Percentiles rank a stretch among this genome's conserved stretches.
Conservation (phyloP, 2,329 filamentous ascomycete species). For the Calonectria henricotiae region DNA sequence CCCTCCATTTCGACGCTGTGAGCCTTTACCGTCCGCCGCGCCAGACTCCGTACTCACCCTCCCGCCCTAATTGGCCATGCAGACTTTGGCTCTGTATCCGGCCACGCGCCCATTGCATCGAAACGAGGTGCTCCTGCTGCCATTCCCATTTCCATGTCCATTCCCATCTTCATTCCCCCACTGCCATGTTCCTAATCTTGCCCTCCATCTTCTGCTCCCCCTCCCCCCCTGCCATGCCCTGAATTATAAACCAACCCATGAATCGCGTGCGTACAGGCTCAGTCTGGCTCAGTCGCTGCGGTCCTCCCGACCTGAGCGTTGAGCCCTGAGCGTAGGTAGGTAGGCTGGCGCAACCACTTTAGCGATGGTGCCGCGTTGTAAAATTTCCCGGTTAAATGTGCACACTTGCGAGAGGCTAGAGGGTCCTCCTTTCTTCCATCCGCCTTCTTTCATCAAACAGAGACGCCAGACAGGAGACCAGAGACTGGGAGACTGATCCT, state of each 20-base stretch:
- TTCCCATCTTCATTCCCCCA: background rate
- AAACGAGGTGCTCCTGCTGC: slow-evolving; percentile 7
- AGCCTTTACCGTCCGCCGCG: slow-evolving; percentile 19
- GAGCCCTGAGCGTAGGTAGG: slow-evolving; percentile 19
- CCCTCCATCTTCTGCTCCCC: background rate
- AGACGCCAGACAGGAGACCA: slow-evolving; percentile 26
- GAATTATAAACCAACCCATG: slow-evolving; percentile 27
- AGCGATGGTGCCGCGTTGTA: slow-evolving; percentile 22
- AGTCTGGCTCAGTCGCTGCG: background rate
- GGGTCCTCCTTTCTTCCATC: slow-evolving; percentile 22
- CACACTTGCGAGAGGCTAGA: slow-evolving; percentile 26
- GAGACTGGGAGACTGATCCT: slow-evolving; percentile 27
- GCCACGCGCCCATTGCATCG: slow-evolving; percentile 11
- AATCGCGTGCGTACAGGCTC: slow-evolving; percentile 33
- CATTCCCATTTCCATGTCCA: background rate
- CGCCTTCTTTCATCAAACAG: slow-evolving; percentile 33
- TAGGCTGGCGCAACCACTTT: slow-evolving; percentile 26
- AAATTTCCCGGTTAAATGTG: slow-evolving; percentile 25
- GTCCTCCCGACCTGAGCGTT: slow-evolving; percentile 24
- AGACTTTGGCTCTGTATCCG: slow-evolving; percentile 12
- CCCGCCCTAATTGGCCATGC: slow-evolving; percentile 4
- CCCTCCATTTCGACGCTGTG: slow-evolving; percentile 19
- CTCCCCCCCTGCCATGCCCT: slow-evolving; percentile 13
- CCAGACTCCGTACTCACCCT: background rate
- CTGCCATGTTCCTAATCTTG: slow-evolving; percentile 10